Evolutionary conservation across 2,329 filamentous ascomycete species (phyloP).

Genomic region (Neurospora sp.): DNA sequence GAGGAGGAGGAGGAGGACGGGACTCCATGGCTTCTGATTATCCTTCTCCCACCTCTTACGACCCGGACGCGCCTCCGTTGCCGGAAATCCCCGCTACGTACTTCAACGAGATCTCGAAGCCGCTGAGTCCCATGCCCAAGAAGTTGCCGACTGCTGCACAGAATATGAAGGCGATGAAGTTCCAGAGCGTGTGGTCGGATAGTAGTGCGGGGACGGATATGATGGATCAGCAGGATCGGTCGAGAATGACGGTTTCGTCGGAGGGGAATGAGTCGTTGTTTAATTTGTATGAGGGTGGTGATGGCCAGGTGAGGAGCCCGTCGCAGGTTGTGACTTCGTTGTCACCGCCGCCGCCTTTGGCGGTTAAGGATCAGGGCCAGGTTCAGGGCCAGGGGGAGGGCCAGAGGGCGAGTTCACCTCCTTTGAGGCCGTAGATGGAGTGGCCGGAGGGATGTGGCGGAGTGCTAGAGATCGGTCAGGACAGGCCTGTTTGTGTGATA

Average conservation of each 20-base stretch:
- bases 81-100: not conserved
- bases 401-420: not conserved
- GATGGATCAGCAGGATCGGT: not conserved
- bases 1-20: not conserved
- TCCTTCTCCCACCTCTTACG: not conserved
- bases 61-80: not conserved
- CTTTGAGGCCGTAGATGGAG: not conserved
- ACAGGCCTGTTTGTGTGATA: not conserved
- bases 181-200: not conserved
- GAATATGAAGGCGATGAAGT: not conserved
- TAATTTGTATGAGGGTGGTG: not conserved
- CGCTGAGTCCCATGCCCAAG: not conserved
- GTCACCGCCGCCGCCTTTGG: not conserved
- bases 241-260: not conserved
- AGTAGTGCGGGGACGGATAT: not conserved
- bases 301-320: not conserved
- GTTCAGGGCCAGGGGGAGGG: not conserved
- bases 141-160: not conserved
- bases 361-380: not conserved
- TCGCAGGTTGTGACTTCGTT: not conserved
- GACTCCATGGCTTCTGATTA: not conserved
- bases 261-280: not conserved
- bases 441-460: not conserved
- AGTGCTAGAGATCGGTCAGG: not conserved
- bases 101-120: not conserved